phyloP scores from a whole-genome alignment of 106 monocot species.

The Amphibolis antarctica region DNA sequence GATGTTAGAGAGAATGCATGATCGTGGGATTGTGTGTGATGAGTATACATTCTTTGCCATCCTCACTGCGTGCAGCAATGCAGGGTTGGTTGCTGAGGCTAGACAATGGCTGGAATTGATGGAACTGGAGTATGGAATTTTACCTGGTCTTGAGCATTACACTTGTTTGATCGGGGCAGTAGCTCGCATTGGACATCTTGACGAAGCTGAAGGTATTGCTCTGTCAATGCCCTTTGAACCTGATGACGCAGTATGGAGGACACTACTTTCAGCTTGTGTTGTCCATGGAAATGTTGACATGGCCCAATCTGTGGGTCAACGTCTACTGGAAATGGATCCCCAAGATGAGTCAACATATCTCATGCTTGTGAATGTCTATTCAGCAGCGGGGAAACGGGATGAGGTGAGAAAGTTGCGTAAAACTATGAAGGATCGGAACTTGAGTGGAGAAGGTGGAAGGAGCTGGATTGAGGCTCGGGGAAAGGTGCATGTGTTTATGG shows the following conservation, averaged over 20 bases:
- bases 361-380: constrained; percentile 40
- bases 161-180: constrained; percentile 49
- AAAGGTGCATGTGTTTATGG: constrained; percentile 40
- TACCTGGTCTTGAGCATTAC: constrained; percentile 42
- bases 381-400: constrained; percentile 16
- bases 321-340: constrained; percentile 33
- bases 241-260: constrained; percentile 53
- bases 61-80: constrained; percentile 38
- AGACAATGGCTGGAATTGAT: constrained; percentile 31
- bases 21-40: constrained; percentile 12
- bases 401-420: constrained; percentile 23
- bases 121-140: constrained; percentile 15
- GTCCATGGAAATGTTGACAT: constrained; percentile 19
- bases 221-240: constrained; percentile 45
- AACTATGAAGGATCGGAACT: constrained; percentile 33
- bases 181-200: constrained; percentile 32
- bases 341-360: constrained; percentile 51
- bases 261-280: constrained; percentile 35
- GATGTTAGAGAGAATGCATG: constrained; percentile 33
- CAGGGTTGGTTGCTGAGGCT: constrained; percentile 26
- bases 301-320: constrained; percentile 8
- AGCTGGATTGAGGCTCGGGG: constrained; percentile 62
- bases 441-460: constrained; percentile 44
- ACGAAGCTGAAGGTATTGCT: constrained; percentile 31
- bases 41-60: constrained; percentile 35